Evolutionary conservation across 2,329 filamentous ascomycete genomes (phyloP).

Genomic region (Neonectria ditissima): DNA sequence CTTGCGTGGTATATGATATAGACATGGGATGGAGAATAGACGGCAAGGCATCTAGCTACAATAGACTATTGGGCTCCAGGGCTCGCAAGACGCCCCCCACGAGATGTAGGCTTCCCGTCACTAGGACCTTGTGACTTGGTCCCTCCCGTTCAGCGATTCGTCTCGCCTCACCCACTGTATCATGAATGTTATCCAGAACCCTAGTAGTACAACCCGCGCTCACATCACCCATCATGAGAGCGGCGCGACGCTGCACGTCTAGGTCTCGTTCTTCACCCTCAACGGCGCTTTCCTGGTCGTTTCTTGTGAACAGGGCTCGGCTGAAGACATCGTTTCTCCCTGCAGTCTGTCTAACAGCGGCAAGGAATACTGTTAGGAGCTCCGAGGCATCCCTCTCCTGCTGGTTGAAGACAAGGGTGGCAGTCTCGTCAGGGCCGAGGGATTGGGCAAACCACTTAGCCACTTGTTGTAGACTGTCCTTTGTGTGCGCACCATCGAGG

Average conservation of each 20-base stretch:
- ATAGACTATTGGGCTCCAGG: slow-evolving; percentile 63
- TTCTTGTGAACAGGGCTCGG: slow-evolving; percentile 84
- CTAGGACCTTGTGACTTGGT: slow-evolving; percentile 70
- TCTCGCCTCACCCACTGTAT: slow-evolving; percentile 72
- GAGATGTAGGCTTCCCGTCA: slow-evolving; percentile 87
- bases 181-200: slow-evolving; percentile 76
- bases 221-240: slow-evolving; percentile 68
- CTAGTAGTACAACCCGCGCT: slow-evolving; percentile 60
- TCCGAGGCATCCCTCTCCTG: slow-evolving; percentile 81
- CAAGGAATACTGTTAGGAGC: slow-evolving; percentile 73
- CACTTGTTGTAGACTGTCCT: slow-evolving; percentile 82
- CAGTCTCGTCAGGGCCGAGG: slow-evolving; percentile 47
- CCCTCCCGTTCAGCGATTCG: slow-evolving; percentile 48
- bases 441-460: slow-evolving; percentile 79
- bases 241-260: slow-evolving; percentile 76
- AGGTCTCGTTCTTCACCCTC: slow-evolving; percentile 57
- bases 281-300: slow-evolving; percentile 58
- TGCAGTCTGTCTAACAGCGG: slow-evolving; percentile 59
- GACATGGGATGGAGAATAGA: slow-evolving; percentile 14
- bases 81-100: slow-evolving; percentile 83
- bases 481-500: slow-evolving; percentile 89
- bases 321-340: slow-evolving; percentile 66
- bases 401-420: slow-evolving; percentile 89
- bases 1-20: not conserved
- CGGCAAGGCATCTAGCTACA: slow-evolving; percentile 40